A percentile compares a stretch with the other conserved stretches of the same genome.
Evolutionary conservation across 805 yeast species (phyloP).

Genomic region (Danielia oregonensis): DNA sequence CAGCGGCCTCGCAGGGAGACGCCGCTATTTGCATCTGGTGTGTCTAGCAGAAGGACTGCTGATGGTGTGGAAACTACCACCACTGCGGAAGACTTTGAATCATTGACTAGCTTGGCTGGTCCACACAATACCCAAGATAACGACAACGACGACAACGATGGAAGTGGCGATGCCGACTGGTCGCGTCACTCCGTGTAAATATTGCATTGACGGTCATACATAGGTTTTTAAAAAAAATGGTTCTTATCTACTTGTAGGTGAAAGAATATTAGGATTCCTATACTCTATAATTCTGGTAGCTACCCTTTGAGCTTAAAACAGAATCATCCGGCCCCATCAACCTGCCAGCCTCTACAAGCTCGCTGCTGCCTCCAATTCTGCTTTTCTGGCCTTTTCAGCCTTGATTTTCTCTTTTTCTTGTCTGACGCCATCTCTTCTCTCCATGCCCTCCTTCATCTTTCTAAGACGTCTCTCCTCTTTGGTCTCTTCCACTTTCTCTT

Average conservation of each 20-base stretch:
- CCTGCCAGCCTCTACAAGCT: too few species aligned
- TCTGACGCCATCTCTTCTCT: slow-evolving; percentile 15
- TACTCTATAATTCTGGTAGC: too few species aligned
- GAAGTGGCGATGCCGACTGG: too few species aligned
- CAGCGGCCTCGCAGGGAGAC: slow-evolving; percentile 3
- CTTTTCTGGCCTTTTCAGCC: slow-evolving; percentile 8
- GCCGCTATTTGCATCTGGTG: slow-evolving; percentile 43
- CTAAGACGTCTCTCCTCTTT: slow-evolving; percentile 56
- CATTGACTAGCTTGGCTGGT: slow-evolving; percentile 1
- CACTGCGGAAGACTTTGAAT: slow-evolving; percentile 1
- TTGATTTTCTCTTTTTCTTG: slow-evolving; percentile 12
- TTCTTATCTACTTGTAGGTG: too few species aligned
- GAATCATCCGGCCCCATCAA: too few species aligned
- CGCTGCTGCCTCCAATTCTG: too few species aligned
- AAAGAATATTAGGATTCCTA: too few species aligned
- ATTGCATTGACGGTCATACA: too few species aligned
- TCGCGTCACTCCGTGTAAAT: too few species aligned
- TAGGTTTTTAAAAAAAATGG: too few species aligned
- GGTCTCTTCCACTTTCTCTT: slow-evolving; percentile 34
- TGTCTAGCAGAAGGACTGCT: slow-evolving; percentile 44
- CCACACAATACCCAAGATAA: not conserved
- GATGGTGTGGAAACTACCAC: slow-evolving; percentile 40
- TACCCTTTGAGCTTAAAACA: too few species aligned
- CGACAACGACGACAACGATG: not conserved
- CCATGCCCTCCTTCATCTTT: slow-evolving; percentile 48